Base-by-base conservation (phyloP, 2,329 filamentous ascomycete species). In the Sphaerulina populicola region DNA sequence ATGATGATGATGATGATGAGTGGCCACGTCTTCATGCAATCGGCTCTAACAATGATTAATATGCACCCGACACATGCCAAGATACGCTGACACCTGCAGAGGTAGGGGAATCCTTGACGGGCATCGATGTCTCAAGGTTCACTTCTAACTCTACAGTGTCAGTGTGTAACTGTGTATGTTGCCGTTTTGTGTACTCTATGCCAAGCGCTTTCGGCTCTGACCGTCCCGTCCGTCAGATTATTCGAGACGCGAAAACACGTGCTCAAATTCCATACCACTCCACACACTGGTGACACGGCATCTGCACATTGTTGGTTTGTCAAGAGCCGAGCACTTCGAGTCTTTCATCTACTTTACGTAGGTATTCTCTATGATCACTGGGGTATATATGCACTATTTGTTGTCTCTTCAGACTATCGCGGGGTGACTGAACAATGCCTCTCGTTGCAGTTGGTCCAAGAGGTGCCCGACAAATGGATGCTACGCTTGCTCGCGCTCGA, bases 261-360 rank as follows among this genome's bases (percentile, higher is more conserved):
- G 21, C 23, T 27, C 15, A 12, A 12, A 9, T 23, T n/a, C n/a
- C n/a, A n/a, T n/a, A n/a, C 18, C 18, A 18, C 18, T n/a, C n/a
- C 18, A 18, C 18, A 18, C 4, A 18, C 18, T 18, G 18, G 2
- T 3, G 18, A 18, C 18, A 18, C 18, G 4, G 18, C 2, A 18
- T 3, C 23, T 27, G 11, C 39, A 23, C 11, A 23, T 11, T 6
- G 15, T 5, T 11, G 12, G 15, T 23, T 23, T 29, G 47, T 39
- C 35, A 49, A 55, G 52, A 57, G 47, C 41, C 56, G 54, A 58
- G 56, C 56, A 55, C 56, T 58, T 58, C 54, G 54, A 49, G 27
- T 51, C 52, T 53, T 52, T 58, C 56, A 46, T 53, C 49, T 57
- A 57, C 31, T 4, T 33, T n/a, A 35, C 45, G 49, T n/a, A 35